Base-by-base conservation (phyloP, 2,329 filamentous ascomycete species). In the Stemphylium vesicarium region DNA sequence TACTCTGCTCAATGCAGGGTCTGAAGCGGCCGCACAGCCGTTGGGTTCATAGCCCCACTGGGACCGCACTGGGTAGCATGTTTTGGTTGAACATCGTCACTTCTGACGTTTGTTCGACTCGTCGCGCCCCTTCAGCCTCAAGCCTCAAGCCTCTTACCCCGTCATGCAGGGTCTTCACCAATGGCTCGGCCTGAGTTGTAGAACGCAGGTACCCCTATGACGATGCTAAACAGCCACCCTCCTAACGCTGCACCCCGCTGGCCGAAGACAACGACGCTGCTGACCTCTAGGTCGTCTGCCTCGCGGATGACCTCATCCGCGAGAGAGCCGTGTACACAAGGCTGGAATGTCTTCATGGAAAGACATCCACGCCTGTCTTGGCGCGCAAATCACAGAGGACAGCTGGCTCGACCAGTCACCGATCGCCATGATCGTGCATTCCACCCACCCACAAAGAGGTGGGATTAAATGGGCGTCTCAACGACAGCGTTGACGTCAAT, bases 81-180 rank as follows among this genome's bases (percentile, higher is more conserved):
- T 53, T 47, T 56, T 57, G 56, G 50, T 44, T 46, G 47, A 39
- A 56, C 33, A 60, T 61, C 61, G 63, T 62, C 60, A 64, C 62
- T 26, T 45, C 58, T 65, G 62, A 66, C 62, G 62, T 60, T 60
- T 42, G 35, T 18, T 50, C 47, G 45, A 44, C 43, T 49, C 33
- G 51, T 39, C 36, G 26, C 26, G 35, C 38, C 53, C 33, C 18
- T 58, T 50, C 55, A 62, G n/a, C n/a, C n/a, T 3, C 3, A 20
- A 20, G 60, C 60, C 55, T 62, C 60, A 52, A 59, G 57, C 55
- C 59, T 59, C 51, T 52, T 39, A 31, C 15, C 38, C 38, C 36
- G 36, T 36, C 35, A 50, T 56, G 41, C 51, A 45, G 45, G 33
- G 50, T 46, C 46, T 29, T 15, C 13, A 12, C n/a, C 24, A 35